Conservation (phyloP, 768 basidiomycete genomes). For the Cantharellus cinnabarinus region DNA sequence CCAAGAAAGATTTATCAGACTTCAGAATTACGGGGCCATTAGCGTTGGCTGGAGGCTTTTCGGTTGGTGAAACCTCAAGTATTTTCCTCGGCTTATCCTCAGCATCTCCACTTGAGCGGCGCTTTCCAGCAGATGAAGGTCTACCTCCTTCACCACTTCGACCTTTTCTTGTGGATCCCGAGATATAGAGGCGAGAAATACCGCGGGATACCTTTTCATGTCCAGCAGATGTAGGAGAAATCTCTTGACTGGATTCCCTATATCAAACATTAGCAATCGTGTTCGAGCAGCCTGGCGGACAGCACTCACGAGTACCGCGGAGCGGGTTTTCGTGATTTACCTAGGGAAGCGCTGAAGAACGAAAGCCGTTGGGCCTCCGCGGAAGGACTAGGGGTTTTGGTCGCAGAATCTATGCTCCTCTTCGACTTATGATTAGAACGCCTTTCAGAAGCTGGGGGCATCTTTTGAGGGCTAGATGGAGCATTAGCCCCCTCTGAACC, state of each 20-base stretch:
- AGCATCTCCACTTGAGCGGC: too few relatives aligned
- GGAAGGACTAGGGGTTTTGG: background rate
- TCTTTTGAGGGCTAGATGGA: too few relatives aligned
- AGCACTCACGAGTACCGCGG: constrained; percentile 49
- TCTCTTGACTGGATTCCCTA: background rate
- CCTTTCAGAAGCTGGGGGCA: too few relatives aligned
- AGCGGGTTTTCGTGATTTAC: constrained; percentile 60
- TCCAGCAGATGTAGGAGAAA: background rate
- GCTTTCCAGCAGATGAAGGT: too few relatives aligned
- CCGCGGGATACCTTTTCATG: background rate
- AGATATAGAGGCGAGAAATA: background rate
- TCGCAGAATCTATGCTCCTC: background rate
- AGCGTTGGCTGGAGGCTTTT: background rate
- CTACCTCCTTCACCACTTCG: too few relatives aligned
- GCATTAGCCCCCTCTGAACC: too few relatives aligned
- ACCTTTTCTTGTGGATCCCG: background rate
- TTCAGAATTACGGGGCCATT: constrained; percentile 9
- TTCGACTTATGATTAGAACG: background rate
- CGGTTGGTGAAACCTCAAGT: too few relatives aligned
- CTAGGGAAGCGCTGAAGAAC: constrained; percentile 55
- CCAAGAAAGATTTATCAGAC: constrained; percentile 50
- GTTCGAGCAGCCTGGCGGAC: background rate
- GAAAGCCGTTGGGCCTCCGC: constrained; percentile 12
- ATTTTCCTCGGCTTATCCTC: too few relatives aligned
- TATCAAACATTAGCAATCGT: background rate